A percentile compares a stretch with the other conserved stretches of the same genome.
Evolutionary conservation across 768 basidiomycete species (phyloP).

Genomic region (Hericium erinaceus): DNA sequence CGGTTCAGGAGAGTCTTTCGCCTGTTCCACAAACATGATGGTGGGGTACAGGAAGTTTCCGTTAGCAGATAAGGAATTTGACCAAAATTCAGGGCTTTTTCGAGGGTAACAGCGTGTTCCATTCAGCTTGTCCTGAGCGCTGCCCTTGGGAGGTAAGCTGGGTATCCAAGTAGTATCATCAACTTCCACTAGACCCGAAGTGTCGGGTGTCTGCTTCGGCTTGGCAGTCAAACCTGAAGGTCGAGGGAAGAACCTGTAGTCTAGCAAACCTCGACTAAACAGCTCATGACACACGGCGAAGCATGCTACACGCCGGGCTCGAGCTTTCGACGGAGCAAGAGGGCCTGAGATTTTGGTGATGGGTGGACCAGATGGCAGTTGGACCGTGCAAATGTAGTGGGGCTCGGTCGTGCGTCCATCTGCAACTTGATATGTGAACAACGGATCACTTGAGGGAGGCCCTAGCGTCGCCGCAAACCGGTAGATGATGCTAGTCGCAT

Average conservation of each 20-base stretch:
- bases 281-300: constrained; percentile 46
- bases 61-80: constrained; percentile 25
- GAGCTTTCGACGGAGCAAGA: constrained; percentile 33
- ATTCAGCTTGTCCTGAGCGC: constrained; percentile 9
- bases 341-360: constrained; percentile 36
- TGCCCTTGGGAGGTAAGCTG: background rate
- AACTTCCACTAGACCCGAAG: constrained; percentile 6
- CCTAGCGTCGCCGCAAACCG: constrained; percentile 30
- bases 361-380: constrained; percentile 34
- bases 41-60: constrained; percentile 45
- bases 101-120: constrained; percentile 48
- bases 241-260: constrained; percentile 27
- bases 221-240: constrained; percentile 11
- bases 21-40: constrained; percentile 30
- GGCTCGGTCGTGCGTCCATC: constrained; percentile 15
- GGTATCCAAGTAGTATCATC: constrained; percentile 2
- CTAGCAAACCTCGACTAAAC: constrained; percentile 40
- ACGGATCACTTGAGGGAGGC: background rate
- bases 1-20: constrained; percentile 19
- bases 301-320: constrained; percentile 53
- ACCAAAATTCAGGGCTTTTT: constrained; percentile 64
- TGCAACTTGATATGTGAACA: constrained; percentile 32
- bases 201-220: constrained; percentile 1
- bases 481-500: constrained; percentile 50
- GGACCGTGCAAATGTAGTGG: constrained; percentile 39